Evolutionary conservation across 768 basidiomycete species (phyloP).

Genomic region (Saitozyma podzolica): DNA sequence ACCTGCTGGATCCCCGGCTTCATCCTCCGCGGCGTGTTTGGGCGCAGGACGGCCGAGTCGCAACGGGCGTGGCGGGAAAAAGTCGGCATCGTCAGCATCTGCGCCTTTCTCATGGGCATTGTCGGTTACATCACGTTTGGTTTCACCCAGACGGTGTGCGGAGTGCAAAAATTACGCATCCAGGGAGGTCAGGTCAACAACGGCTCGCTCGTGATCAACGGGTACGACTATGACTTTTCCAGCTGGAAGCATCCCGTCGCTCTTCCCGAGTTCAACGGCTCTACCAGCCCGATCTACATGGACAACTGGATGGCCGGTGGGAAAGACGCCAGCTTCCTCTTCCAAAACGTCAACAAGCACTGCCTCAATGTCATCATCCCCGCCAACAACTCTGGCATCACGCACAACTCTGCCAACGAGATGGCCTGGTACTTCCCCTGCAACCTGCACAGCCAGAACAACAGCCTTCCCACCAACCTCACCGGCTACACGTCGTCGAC

Average conservation of each 20-base stretch:
- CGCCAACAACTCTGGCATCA: constrained; percentile 69
- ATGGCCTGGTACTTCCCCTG: constrained; percentile 98
- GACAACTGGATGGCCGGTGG: constrained; percentile 75
- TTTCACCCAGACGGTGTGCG: constrained; percentile 92
- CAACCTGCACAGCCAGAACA: constrained; percentile 78
- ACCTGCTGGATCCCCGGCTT: constrained; percentile 79
- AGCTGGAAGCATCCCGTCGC: constrained; percentile 79
- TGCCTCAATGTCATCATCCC: constrained; percentile 76
- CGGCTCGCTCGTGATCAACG: constrained; percentile 87
- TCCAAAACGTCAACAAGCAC: constrained; percentile 84
- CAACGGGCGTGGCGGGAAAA: constrained; percentile 99
- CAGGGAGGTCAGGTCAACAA: constrained; percentile 74
- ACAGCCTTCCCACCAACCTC: constrained; percentile 63
- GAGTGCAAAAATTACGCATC: constrained; percentile 77
- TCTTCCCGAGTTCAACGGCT: constrained; percentile 68
- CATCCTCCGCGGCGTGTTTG: constrained; percentile 70
- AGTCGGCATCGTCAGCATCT: constrained; percentile 84
- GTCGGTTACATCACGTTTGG: constrained; percentile 99
- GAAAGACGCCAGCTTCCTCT: constrained; percentile 90
- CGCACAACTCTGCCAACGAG: constrained; percentile 58
- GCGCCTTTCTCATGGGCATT: constrained; percentile 77
- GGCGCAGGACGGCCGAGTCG: constrained; percentile 84
- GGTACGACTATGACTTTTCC: constrained; percentile 87
- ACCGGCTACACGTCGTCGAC: constrained; percentile 67
- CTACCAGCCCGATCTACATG: constrained; percentile 77